phyloP scores from a whole-genome alignment of 257 asterid species.

The Solanum piurae region DNA sequence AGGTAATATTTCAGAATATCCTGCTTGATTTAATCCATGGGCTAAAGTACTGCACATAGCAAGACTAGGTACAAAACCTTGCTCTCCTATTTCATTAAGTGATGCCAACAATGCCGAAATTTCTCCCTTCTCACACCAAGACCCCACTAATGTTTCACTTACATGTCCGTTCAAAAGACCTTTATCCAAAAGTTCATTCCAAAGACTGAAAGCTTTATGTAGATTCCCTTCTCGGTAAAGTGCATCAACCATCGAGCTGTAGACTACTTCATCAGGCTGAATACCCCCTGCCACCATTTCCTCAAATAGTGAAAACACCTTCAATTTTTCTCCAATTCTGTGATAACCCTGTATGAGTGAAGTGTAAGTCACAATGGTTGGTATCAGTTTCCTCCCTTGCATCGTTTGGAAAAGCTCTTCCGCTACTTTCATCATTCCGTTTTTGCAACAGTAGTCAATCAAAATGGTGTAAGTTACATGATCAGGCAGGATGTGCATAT shows the following conservation, averaged over 20 bases:
- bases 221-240: slow-evolving; percentile 41
- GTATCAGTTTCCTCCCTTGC: slow-evolving; percentile 46
- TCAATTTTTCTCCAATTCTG: slow-evolving; percentile 47
- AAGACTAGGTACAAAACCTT: slow-evolving; percentile 52
- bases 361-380: slow-evolving; percentile 64
- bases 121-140: slow-evolving; percentile 42
- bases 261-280: slow-evolving; percentile 66
- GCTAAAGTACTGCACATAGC: slow-evolving; percentile 51
- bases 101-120: slow-evolving; percentile 30
- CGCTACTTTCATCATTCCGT: slow-evolving; percentile 50
- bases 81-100: slow-evolving; percentile 43
- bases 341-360: slow-evolving; percentile 63
- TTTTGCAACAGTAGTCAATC: slow-evolving; percentile 53
- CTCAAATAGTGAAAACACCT: slow-evolving; percentile 52
- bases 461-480: slow-evolving; percentile 64
- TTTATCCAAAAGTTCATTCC: slow-evolving; percentile 54
- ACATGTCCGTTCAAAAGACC: slow-evolving; percentile 44
- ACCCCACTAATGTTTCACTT: slow-evolving; percentile 37
- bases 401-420: slow-evolving; percentile 56
- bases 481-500: slow-evolving; percentile 49
- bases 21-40: slow-evolving; percentile 47
- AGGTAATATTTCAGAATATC: slow-evolving; percentile 38
- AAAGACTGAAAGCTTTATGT: slow-evolving; percentile 43
- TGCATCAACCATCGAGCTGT: slow-evolving; percentile 45
- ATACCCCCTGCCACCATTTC: slow-evolving; percentile 49